Conservation (phyloP, 148 eudicot species). For the Mesembryanthemum crystallinum region DNA sequence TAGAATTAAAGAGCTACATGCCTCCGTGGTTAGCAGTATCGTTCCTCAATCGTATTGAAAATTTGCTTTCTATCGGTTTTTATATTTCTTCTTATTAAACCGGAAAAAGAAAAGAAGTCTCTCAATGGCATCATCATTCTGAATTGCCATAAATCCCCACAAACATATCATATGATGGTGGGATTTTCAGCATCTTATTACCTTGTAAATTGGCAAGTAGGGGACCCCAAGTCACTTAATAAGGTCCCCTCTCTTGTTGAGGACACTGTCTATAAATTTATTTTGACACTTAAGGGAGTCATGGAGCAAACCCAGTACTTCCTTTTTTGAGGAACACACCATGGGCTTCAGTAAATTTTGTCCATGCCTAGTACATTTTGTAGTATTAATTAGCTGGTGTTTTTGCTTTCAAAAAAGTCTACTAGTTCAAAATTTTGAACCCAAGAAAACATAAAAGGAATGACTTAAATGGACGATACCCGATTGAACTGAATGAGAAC, state of each 20-base stretch:
- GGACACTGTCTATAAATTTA: neutral
- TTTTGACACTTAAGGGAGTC: neutral
- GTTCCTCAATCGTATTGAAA: too few species aligned
- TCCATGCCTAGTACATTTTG: slow-evolving; percentile 6
- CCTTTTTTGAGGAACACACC: neutral
- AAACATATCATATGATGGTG: neutral
- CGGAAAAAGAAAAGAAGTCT: too few species aligned
- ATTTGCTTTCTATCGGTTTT: too few species aligned
- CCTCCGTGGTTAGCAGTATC: too few species aligned
- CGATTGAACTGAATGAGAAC: too few species aligned
- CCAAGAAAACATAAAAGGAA: too few species aligned
- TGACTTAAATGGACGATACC: too few species aligned
- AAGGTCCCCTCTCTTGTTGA: slow-evolving; percentile 11
- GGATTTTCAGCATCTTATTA: neutral
- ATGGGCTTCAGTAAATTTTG: neutral
- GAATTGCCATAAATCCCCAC: neutral
- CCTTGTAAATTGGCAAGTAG: neutral
- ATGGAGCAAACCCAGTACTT: neutral
- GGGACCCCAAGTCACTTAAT: neutral
- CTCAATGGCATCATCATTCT: neutral
- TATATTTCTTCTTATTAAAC: too few species aligned
- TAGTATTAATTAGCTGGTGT: neutral
- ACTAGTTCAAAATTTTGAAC: too few species aligned
- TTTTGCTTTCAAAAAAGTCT: too few species aligned
- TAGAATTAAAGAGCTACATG: too few species aligned